Base-by-base conservation (phyloP, 1,284 basidiomycete genomes). In the Naganishia cerealis region DNA sequence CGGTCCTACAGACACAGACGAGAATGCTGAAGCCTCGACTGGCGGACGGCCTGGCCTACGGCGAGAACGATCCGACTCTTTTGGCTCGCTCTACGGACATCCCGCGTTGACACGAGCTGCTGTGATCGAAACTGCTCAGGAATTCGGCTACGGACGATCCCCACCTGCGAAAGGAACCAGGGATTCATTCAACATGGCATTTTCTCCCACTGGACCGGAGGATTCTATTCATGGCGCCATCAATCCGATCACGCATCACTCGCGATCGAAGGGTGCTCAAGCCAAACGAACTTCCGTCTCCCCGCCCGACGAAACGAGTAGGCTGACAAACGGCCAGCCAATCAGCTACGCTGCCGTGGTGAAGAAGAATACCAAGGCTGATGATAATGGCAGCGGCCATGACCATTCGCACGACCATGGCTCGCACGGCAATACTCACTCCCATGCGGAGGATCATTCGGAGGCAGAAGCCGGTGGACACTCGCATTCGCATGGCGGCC, bases 51-150 rank as follows among this genome's bases (percentile, higher is more conserved):
- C 66, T 52, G 33, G 38, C 21, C 13, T 43, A 12, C 50, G 70
- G 16, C 74, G 74, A 50, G 67, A 67, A 38, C 75, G 79, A 26
- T 69, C 75, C 56, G 78, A 81, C 57, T 81, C 80, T 13, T 75
- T 80, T 56, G 73, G 74, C 2, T 80, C 79, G 7, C 74, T 82
- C 12, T 82, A 79, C 73, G 76, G 77, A 65, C 92, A 96, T 76
- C 94, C 94, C 0, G 92, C 88, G 16, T 89, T 90, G 48, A 94
- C 91, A 0, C 88, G 94, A 29, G 92, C 91, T 0, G 88, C 88
- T 57, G 87, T 97, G 65, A 90, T 94, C 56, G 88, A 92, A 78
- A 88, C 91, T 33, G 94, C 94, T 4, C 86, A 92, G 69, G 89
- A 93, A 58, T 87, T 94, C 36, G 89, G 77, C 15, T 77, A 80